Conservation (phyloP, 345 rosid genomes). For the Syzygium oleosum region DNA sequence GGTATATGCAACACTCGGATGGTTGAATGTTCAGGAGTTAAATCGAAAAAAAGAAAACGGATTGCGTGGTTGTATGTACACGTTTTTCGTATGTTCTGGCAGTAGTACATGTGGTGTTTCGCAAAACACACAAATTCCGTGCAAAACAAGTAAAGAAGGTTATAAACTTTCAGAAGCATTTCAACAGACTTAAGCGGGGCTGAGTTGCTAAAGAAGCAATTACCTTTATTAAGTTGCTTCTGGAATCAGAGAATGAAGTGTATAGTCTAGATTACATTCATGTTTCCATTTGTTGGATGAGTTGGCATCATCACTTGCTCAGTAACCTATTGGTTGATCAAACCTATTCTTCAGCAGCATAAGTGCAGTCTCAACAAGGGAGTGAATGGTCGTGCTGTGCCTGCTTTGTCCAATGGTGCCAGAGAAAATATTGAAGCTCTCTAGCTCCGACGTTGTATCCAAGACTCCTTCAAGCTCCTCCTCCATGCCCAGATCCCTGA, state of each 20-base stretch:
- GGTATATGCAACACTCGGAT: not conserved
- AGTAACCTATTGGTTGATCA: not conserved
- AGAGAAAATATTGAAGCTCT: conserved; percentile 70
- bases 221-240: not conserved
- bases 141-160: not conserved
- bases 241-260: not conserved
- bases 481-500: conserved; percentile 45
- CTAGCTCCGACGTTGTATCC: conserved; percentile 73
- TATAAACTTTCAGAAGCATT: not conserved
- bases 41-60: not conserved
- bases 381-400: conserved; percentile 51
- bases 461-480: conserved; percentile 42
- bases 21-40: not conserved
- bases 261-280: not conserved
- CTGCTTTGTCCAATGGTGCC: conserved; percentile 65
- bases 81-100: not conserved
- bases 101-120: not conserved
- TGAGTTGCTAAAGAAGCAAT: not conserved
- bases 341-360: not conserved
- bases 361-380: conserved; percentile 29
- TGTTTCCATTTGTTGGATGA: not conserved
- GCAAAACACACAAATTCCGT: not conserved
- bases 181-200: not conserved
- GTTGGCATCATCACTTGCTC: not conserved
- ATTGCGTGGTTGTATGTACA: not conserved